These are phyloP conservation scores for Hordeum pubiflorum DNA, from an alignment of 202 grass and related monocot species.

Conservation along the genomic window DNA sequence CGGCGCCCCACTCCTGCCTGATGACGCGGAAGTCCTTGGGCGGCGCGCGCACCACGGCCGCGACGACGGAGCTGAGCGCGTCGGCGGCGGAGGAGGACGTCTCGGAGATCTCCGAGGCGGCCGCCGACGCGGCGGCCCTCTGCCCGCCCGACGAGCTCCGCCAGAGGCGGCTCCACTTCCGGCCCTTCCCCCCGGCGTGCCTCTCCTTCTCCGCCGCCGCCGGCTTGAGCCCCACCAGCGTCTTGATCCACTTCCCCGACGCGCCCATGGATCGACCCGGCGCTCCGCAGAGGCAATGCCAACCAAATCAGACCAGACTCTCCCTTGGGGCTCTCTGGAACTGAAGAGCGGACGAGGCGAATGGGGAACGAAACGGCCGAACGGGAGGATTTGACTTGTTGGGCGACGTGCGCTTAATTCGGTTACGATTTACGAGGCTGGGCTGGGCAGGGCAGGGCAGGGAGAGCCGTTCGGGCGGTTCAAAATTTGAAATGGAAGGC, in stretches of 20 bases:
- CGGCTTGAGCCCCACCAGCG: constrained; percentile 53
- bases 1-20: constrained; percentile 59
- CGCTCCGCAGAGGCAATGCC: neutral
- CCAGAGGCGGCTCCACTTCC: constrained; percentile 77
- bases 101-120: constrained; percentile 44
- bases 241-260: constrained; percentile 75
- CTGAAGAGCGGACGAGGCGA: neutral
- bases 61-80: constrained; percentile 47
- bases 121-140: constrained; percentile 19
- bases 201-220: constrained; percentile 33
- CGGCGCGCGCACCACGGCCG: constrained; percentile 54
- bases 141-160: constrained; percentile 43
- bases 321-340: too few species aligned
- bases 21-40: constrained; percentile 59
- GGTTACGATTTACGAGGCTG: neutral
- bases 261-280: constrained; percentile 29
- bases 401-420: constrained; percentile 22
- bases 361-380: neutral
- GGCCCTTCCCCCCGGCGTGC: constrained; percentile 21
- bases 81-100: constrained; percentile 36
- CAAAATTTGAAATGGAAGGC: constrained; percentile 36
- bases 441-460: too few species aligned
- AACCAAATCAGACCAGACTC: too few species aligned
- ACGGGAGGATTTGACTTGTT: constrained; percentile 25
- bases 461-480: constrained; percentile 16